Percentiles rank a stretch among this genome's conserved stretches.
Evolutionary conservation across 495 filamentous ascomycete species (phyloP).

Genomic region (Penicillium parvum): DNA sequence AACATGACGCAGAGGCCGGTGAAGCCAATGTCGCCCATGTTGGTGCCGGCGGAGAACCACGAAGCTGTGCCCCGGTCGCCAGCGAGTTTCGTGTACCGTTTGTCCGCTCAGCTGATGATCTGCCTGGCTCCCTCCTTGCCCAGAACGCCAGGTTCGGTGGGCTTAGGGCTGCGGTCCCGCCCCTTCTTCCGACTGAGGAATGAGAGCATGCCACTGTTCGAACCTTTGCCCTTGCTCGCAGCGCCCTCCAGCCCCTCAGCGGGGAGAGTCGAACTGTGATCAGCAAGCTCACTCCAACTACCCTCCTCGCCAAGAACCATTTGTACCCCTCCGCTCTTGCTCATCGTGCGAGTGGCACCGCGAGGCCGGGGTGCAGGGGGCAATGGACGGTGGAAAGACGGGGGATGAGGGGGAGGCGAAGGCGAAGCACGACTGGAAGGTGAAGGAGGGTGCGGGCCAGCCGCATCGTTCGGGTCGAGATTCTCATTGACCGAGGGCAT

Average conservation of each 20-base stretch:
- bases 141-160: slow-evolving; percentile 86
- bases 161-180: slow-evolving; percentile 85
- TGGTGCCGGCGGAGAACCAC: not conserved
- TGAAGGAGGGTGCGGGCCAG: slow-evolving; percentile 22
- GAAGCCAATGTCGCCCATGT: too few relatives aligned
- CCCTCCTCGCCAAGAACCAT: slow-evolving; percentile 85
- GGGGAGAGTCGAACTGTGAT: slow-evolving; percentile 73
- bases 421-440: slow-evolving; percentile 18
- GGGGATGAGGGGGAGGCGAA: slow-evolving; percentile 29
- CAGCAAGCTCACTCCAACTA: slow-evolving; percentile 84
- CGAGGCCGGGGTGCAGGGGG: slow-evolving; percentile 26
- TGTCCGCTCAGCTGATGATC: slow-evolving; percentile 39
- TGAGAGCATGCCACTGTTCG: slow-evolving; percentile 75
- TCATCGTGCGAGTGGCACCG: slow-evolving; percentile 53
- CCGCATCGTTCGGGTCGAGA: slow-evolving; percentile 28
- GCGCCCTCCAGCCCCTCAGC: slow-evolving; percentile 52
- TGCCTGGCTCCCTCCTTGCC: slow-evolving; percentile 89
- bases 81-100: not conserved
- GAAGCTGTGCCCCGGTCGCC: not conserved
- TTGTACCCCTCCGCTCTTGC: slow-evolving; percentile 80
- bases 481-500: slow-evolving; percentile 28
- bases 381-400: slow-evolving; percentile 37
- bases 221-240: slow-evolving; percentile 45
- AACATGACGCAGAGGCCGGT: too few relatives aligned
- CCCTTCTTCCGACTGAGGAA: slow-evolving; percentile 88